phyloP scores from a whole-genome alignment of 2,329 filamentous ascomycete species.

The Fusarium goolgardi region DNA sequence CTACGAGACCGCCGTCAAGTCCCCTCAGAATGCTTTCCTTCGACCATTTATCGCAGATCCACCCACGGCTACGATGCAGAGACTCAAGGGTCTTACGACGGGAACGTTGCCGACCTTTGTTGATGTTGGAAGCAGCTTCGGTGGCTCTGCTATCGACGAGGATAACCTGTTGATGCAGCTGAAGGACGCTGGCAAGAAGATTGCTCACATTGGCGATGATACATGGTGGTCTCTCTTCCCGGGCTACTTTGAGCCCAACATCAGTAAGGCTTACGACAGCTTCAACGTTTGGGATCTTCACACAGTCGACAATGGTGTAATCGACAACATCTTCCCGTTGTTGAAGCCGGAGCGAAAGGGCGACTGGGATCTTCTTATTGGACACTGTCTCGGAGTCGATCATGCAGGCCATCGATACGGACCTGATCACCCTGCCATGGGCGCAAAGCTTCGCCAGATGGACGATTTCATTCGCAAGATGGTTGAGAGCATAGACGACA shows the following conservation, averaged over 20 bases:
- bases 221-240: conserved; percentile 97
- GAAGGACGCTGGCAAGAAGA: conserved; percentile 72
- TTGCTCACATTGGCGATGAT: conserved; percentile 97
- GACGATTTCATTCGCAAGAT: conserved; percentile 80
- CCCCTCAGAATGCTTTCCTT: conserved; percentile 86
- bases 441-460: conserved; percentile 91
- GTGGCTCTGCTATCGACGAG: conserved; percentile 94
- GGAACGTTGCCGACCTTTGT: conserved; percentile 95
- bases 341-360: conserved; percentile 71
- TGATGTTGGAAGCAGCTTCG: conserved; percentile 94
- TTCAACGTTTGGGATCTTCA: conserved; percentile 99
- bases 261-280: conserved; percentile 92
- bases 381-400: conserved; percentile 94
- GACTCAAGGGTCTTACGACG: conserved; percentile 93
- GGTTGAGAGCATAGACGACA: conserved; percentile 78
- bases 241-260: conserved; percentile 87
- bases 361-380: conserved; percentile 94
- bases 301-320: conserved; percentile 95
- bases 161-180: conserved; percentile 80
- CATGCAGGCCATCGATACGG: conserved; percentile 97
- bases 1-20: conserved; percentile 80
- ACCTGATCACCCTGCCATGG: conserved; percentile 92
- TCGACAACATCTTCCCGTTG: conserved; percentile 88
- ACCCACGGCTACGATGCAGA: conserved; percentile 90
- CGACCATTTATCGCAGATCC: conserved; percentile 97